These are phyloP conservation scores for Sindora glabra DNA, from an alignment of 306 rosid genomes.

Conservation along the genomic window DNA sequence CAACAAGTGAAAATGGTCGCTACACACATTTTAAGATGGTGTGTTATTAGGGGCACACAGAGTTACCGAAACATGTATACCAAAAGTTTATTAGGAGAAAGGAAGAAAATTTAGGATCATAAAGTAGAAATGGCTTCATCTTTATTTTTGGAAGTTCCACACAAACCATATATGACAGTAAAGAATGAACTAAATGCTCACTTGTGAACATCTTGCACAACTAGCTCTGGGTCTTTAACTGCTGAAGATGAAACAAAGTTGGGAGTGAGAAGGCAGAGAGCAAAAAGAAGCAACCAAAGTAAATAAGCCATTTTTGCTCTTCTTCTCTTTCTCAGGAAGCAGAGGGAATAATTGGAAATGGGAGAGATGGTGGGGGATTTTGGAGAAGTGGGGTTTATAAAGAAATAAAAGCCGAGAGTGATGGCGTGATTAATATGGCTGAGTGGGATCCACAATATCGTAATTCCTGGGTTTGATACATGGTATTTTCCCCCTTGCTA, in stretches of 20 bases:
- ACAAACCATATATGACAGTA: neutral
- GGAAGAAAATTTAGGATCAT: too few relatives aligned
- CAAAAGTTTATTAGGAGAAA: too few relatives aligned
- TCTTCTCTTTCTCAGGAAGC: neutral
- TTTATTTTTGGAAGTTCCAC: too few relatives aligned
- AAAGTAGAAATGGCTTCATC: too few relatives aligned
- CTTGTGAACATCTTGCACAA: slow-evolving; percentile 50
- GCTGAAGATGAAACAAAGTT: slow-evolving; percentile 19
- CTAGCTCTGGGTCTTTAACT: slow-evolving; percentile 35
- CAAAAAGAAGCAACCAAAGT: slow-evolving; percentile 3
- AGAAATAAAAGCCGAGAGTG: slow-evolving; percentile 39
- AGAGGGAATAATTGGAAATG: neutral
- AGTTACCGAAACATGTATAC: too few relatives aligned
- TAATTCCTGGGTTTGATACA: slow-evolving; percentile 16
- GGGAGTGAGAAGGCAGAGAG: slow-evolving; percentile 10
- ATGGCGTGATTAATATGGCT: slow-evolving; percentile 49
- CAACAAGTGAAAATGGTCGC: too few relatives aligned
- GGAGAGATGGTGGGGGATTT: neutral
- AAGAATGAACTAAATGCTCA: neutral
- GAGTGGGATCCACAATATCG: slow-evolving; percentile 9
- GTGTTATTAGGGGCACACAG: too few relatives aligned
- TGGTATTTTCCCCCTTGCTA: neutral
- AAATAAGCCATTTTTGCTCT: slow-evolving; percentile 21
- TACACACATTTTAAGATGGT: too few relatives aligned
- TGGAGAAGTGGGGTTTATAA: slow-evolving; percentile 9